Base-by-base conservation (phyloP, 345 rosid genomes). In the Microthlaspi erraticum region DNA sequence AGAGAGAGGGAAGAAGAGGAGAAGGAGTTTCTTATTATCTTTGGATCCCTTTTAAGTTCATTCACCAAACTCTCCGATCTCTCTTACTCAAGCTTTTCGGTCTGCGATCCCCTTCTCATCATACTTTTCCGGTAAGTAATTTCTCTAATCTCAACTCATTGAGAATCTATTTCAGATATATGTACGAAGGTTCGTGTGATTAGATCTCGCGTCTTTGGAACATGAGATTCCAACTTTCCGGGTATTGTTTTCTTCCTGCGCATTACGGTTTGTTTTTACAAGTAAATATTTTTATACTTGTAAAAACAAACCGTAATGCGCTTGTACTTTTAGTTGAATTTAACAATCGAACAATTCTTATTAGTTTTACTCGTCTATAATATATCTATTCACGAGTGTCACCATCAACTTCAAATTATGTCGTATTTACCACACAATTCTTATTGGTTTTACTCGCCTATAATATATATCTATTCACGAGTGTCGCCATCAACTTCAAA, bases 61-160 rank as follows among this genome's bases (percentile, higher is more conserved):
- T 48, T 49, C 42, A 45, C 57, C 31, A 63, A 62, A 51, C 49
- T 60, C 42, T 49, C 56, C 51, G 61, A 33, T 68, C 70, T 65
- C 33, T 72, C 74, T 64, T 72, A 77, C 76, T 81, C 57, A 61
- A 76, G 20, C 59, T 68, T 61, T 67, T 42, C 14, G 61, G 54
- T 56, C 7, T 51, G 33, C 42, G 32, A 36, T 43, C 41, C 37
- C 39, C 63, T 50, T 41, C 66, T 26, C 16, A 43, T 18, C 64
- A 44, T 11, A 17, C 13, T 29, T 1, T 13, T 7, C 56, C 46
- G 34, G 73, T 74, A 8, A 42, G 43, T 52, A 10, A 0, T 26
- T 16, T 56, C 29, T 71, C 4, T 59, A 58, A 20, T 13, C 37
- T 39, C 1, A 10, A 18, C 2, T 60, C 5, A 60, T 60, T 13